Base-by-base conservation (phyloP, 2,329 filamentous ascomycete species). In the Neopestalotiopsis sp. region DNA sequence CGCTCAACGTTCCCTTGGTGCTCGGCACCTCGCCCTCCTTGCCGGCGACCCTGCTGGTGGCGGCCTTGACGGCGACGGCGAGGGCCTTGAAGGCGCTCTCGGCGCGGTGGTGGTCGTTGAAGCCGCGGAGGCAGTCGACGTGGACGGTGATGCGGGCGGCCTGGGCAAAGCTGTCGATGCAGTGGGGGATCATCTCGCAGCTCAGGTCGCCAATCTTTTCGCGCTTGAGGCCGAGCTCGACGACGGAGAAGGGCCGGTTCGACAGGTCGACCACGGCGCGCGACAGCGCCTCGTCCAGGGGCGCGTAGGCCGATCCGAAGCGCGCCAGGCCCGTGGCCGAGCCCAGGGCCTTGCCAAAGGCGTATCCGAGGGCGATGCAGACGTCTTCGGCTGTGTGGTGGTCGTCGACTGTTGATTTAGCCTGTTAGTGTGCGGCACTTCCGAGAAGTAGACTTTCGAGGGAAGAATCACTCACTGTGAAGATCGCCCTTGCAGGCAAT, bases 81-180 rank as follows among this genome's bases (percentile, higher is more conserved):
- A 98, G 82, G 61, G 96, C 96, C 88, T 99, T 99, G 83, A 99
- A 98, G 17, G 95, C 96, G 79, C 93, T 96, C 88, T 98, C 96
- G 10, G 96, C 95, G 69, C 95, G 87, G 84, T 98, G 96, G 82
- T 98, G 96, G 82, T 98, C 96, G 82, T 98, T 99, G 71, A 92
- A 89, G 66, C 96, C 96, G 72, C 94, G 89, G 68, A 97, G 82
- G 82, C 94, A 97, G 83, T 98, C 94, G 69, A 99, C 94, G 84
- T 99, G 96, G 78, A 98, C 84, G n/a, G 96, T 99, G 66, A 98
- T 87, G 32, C 94, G 91, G 3, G 94, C 94, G 10, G 90, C 93
- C 84, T 97, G 93, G 57, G 95, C 95, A 82, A 98, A 99, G 84
- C 92, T 96, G 86, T 97, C 90, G 78, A 99, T 81, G 74, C 95